Base-by-base conservation (phyloP, 345 rosid genomes). In the Hibiscus syriacus region DNA sequence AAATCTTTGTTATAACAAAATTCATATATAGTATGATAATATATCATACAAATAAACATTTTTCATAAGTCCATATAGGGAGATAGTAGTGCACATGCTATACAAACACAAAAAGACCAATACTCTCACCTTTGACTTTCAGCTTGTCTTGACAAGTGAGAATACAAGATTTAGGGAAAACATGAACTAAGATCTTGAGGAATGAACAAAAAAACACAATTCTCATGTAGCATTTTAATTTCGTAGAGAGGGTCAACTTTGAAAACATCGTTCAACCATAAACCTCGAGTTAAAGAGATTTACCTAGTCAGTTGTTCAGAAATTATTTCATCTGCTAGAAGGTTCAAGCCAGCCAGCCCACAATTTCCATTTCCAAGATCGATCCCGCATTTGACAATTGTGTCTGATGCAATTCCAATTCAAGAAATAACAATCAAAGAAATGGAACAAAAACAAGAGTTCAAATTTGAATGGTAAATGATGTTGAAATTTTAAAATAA, bases 301-400 rank as follows among this genome's bases (percentile, higher is more conserved):
- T 70, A 90, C 98, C 97, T 88, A 67, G 98, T 93, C 68, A 93
- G 80, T 55, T 93, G 98, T 68, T 93, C 97, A 27, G 84, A 86
- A 62, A 93, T 91, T 67, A 93, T 83, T 75, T 93, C 98, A 86
- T 93, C 98, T n/a, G 56, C 22, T 60, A 89, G 76, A 76, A 89
- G 78, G 78, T 86, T 86, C 2, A 75, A 59, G 81, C 73, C 63
- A 39, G 39, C 45, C 63, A 63, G 20, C 64, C 58, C 57, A 46
- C 19, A n/a, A 62, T 70, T 63, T 59, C 67, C 74, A 64, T 77
- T 71, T n/a, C 22, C 68, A 70, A 61, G 11, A 61, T 41, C 57
- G 38, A 6, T 56, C 71, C 38, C 41, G 60, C 70, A 58, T 11
- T 3, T 67, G 46, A 26, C 30, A 14, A 70, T 29, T 57, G 50